Evolutionary conservation across 2,329 filamentous ascomycete species (phyloP), one percentile per base, ranked within the genome.

Genomic region (Colletotrichum sp.): DNA sequence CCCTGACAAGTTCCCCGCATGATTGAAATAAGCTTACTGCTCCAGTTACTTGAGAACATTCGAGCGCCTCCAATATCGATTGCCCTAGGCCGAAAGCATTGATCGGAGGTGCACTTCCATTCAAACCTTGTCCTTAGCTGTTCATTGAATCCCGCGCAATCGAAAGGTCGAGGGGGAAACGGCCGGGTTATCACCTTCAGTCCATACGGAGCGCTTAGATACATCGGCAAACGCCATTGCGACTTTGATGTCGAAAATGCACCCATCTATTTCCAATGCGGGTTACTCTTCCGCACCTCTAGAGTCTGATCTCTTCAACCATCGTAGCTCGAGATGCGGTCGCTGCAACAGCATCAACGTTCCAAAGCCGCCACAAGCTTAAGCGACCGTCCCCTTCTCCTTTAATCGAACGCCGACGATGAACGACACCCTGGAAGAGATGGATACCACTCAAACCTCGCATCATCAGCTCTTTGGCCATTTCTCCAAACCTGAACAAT

Each of bases 301-400:
- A 7, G n/a, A 52, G n/a, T 13, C 1, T 52, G 11, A 13, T 52
- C 6, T 22, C 44, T 22, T 1, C 44, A 25, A 13, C 44, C n/a
- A 13, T 22, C n/a, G 44, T 22, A 1, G n/a, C n/a, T 52, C n/a
- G 44, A 13, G 5, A 49, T 1, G 39, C 39, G 39, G 39, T 49
- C 5, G 1, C 39, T 49, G 39, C 39, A 49, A 49, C 0, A 44
- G 7, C 3, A 12, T 0, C 19, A 44, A 44, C 0, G 1, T 0
- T 44, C 39, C 9, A 3, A n/a, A 0, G 39, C 19, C 19, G 19
- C 39, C 39, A 44, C 5, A 44, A 1, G 39, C 39, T 44, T 9
- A n/a, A 0, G 19, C 19, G 39, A n/a, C 1, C 19, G 0, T 6
- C 3, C 39, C 9, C 9, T n/a, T n/a, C 36, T 39, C 2, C 36